Conservation (phyloP, 176 grass and related monocot genomes). For the Eragrostis nindensis region DNA sequence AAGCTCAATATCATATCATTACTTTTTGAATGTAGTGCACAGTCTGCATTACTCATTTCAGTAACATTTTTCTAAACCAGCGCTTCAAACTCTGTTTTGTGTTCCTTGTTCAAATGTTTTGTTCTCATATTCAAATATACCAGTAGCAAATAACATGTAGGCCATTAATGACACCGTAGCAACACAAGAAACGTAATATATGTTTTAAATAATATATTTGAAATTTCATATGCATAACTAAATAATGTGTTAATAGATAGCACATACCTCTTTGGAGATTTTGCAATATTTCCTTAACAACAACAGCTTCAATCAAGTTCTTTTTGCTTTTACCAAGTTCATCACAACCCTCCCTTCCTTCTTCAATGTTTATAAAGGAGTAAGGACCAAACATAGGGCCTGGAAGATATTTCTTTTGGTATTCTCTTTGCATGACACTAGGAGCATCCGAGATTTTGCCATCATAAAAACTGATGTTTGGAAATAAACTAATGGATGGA, state of each 20-base stretch:
- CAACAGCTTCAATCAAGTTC: constrained; percentile 64
- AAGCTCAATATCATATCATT: neutral
- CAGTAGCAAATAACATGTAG: neutral
- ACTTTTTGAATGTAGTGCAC: neutral
- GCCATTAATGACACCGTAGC: neutral
- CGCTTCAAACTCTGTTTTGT: neutral
- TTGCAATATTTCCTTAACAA: constrained; percentile 52
- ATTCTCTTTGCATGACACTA: constrained; percentile 59
- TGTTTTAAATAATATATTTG: neutral
- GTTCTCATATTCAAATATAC: neutral
- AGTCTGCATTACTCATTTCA: neutral
- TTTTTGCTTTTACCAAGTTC: constrained; percentile 56
- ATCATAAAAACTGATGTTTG: constrained; percentile 70
- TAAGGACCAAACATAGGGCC: constrained; percentile 70
- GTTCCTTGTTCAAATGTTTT: neutral
- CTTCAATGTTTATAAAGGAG: constrained; percentile 71
- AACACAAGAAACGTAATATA: neutral
- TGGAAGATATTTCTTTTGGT: constrained; percentile 51
- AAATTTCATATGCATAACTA: neutral
- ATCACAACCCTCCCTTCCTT: constrained; percentile 57
- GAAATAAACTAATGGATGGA: constrained; percentile 79
- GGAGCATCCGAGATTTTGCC: constrained; percentile 70
- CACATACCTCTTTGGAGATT: constrained; percentile 53
- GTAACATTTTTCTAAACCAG: neutral
- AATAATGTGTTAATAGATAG: neutral